These are phyloP conservation scores for Daedaleopsis sinensis DNA, from an alignment of 768 basidiomycete genomes.

Conservation along the genomic window DNA sequence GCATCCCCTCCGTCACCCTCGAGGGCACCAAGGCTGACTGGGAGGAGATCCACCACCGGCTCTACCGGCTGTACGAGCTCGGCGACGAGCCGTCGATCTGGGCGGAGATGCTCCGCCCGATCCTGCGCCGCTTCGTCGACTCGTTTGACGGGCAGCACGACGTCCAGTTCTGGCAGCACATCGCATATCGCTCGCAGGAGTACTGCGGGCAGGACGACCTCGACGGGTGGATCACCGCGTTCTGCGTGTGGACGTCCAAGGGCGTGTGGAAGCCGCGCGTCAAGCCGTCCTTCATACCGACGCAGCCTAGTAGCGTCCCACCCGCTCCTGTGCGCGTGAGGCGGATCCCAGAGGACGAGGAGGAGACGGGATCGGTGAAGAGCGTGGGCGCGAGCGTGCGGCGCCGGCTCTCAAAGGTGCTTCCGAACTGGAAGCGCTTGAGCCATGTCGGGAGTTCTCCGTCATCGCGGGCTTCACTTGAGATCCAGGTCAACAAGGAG, in stretches of 20 bases:
- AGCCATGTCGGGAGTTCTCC: too few relatives aligned
- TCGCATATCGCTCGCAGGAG: slow-evolving; percentile 1
- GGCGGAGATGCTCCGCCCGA: slow-evolving; percentile 31
- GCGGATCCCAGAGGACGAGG: neutral
- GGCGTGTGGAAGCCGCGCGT: slow-evolving; percentile 7
- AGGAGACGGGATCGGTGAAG: too few relatives aligned
- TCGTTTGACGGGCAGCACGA: slow-evolving; percentile 30
- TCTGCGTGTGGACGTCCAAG: slow-evolving; percentile 15
- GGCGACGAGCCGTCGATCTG: slow-evolving; percentile 28
- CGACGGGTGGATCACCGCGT: slow-evolving; percentile 21
- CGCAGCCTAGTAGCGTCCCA: neutral
- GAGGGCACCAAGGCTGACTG: slow-evolving; percentile 29
- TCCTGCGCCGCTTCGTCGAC: slow-evolving; percentile 31
- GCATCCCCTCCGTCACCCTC: slow-evolving; percentile 31
- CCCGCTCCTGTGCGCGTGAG: too few relatives aligned
- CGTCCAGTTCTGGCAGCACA: slow-evolving; percentile 17
- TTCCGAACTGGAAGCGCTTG: too few relatives aligned
- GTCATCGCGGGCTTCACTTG: too few relatives aligned
- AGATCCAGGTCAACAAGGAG: too few relatives aligned
- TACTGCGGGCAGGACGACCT: slow-evolving; percentile 7
- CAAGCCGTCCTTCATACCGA: neutral
- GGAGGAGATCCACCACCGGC: slow-evolving; percentile 19
- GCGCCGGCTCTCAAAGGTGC: too few relatives aligned
- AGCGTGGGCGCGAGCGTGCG: too few relatives aligned
- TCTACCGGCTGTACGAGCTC: slow-evolving; percentile 26